These are phyloP conservation scores for Alternaria gaisen DNA, from an alignment of 2,329 filamentous ascomycete genomes.

Conservation along the genomic window DNA sequence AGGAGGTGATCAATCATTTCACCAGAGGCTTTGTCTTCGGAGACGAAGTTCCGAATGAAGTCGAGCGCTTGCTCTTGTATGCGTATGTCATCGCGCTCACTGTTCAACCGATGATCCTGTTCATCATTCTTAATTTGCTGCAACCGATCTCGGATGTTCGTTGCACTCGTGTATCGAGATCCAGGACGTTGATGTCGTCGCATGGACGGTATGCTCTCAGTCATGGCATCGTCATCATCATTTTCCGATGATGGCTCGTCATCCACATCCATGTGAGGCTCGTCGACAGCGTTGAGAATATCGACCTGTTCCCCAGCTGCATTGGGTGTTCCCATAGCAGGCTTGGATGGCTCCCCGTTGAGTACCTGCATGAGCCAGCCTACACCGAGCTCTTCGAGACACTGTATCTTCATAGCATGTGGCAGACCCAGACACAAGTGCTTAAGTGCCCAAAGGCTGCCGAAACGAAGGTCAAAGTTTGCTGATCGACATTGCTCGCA, in stretches of 20 bases:
- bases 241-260: conserved; percentile 48
- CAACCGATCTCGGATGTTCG: conserved; percentile 52
- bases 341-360: conserved; percentile 62
- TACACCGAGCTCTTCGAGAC: conserved; percentile 78
- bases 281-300: conserved; percentile 62
- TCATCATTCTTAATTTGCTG: conserved; percentile 68
- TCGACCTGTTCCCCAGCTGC: conserved; percentile 69
- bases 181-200: conserved; percentile 47
- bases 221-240: conserved; percentile 59
- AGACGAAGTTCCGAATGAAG: conserved; percentile 89
- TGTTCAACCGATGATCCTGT: conserved; percentile 71
- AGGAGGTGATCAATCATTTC: conserved; percentile 89
- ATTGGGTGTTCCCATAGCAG: conserved; percentile 64
- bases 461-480: conserved; percentile 80
- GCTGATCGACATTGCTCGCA: conserved; percentile 85
- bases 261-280: conserved; percentile 54
- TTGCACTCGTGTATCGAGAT: conserved; percentile 48
- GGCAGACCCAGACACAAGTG: conserved; percentile 80
- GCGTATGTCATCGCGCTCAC: conserved; percentile 78
- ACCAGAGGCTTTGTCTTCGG: conserved; percentile 63
- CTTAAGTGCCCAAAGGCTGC: conserved; percentile 93
- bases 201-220: conserved; percentile 54
- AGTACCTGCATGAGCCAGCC: conserved; percentile 85
- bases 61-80: conserved; percentile 93
- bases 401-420: conserved; percentile 76